Conservation (phyloP, 148 eudicot species). For the Camellia sinensis region DNA sequence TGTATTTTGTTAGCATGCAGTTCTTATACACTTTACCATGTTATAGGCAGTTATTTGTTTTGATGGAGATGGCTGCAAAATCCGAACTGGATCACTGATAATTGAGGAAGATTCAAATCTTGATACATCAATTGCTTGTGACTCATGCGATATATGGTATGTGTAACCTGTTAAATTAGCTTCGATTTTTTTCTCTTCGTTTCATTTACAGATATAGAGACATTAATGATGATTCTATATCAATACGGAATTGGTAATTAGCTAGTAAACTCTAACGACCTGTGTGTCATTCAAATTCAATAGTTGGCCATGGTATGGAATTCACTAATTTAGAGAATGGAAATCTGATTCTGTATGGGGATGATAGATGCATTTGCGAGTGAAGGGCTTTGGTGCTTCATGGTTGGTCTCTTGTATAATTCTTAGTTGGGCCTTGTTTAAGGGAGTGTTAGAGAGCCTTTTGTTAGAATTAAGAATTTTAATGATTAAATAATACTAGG, state of each 20-base stretch:
- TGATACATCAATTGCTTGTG: constrained; percentile 95
- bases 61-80: neutral
- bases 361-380: neutral
- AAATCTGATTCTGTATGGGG: neutral
- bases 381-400: neutral
- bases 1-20: constrained; percentile 20
- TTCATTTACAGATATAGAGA: neutral
- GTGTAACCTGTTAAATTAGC: neutral
- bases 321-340: neutral
- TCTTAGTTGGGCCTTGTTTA: neutral
- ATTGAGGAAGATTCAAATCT: constrained; percentile 56
- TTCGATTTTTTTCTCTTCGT: neutral
- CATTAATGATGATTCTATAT: neutral
- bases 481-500: too few relatives aligned
- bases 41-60: too few relatives aligned
- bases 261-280: too few relatives aligned
- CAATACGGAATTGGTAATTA: neutral
- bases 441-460: neutral
- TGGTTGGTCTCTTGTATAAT: neutral
- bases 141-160: constrained; percentile 90
- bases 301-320: neutral
- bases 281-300: too few relatives aligned
- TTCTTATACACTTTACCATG: too few relatives aligned
- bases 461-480: too few relatives aligned
- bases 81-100: constrained; percentile 54